A percentile compares a stretch with the other conserved stretches of the same genome.
These are phyloP conservation scores for Astrothelium macrocarpum DNA, from an alignment of 495 filamentous ascomycete genomes.

Conservation along the genomic window DNA sequence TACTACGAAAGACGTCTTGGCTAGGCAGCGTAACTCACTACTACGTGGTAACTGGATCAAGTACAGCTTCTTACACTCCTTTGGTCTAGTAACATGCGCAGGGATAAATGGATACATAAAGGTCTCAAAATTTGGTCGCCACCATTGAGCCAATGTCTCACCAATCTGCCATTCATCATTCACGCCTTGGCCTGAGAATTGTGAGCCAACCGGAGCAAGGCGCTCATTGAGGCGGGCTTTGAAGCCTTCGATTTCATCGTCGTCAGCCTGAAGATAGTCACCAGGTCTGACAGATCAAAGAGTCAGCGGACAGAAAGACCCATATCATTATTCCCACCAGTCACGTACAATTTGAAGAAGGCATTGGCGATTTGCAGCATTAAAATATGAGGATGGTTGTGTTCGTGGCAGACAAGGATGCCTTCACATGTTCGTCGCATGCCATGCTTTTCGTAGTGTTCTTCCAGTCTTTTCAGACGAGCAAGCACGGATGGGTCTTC, in stretches of 20 bases:
- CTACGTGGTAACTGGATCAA: slow-evolving; percentile 87
- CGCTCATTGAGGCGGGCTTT: slow-evolving; percentile 86
- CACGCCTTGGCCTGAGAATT: slow-evolving; percentile 77
- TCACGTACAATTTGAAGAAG: slow-evolving; percentile 84
- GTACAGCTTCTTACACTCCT: slow-evolving; percentile 99
- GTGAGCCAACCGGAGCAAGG: slow-evolving; percentile 78
- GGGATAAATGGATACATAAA: slow-evolving; percentile 99
- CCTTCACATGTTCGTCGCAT: slow-evolving; percentile 97
- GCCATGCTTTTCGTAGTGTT: slow-evolving; percentile 84
- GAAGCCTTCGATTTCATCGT: slow-evolving; percentile 88
- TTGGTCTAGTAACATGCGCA: slow-evolving; percentile 87
- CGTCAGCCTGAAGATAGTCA: slow-evolving; percentile 83
- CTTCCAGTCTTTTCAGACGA: slow-evolving; percentile 81
- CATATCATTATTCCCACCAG: not conserved
- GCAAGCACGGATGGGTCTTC: slow-evolving; percentile 93
- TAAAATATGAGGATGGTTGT: slow-evolving; percentile 94
- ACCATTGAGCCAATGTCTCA: slow-evolving; percentile 95
- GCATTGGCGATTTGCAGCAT: slow-evolving; percentile 99
- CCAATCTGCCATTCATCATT: slow-evolving; percentile 88
- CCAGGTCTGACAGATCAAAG: slow-evolving; percentile 51
- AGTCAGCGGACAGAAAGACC: slow-evolving; percentile 13
- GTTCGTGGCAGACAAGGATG: slow-evolving; percentile 93
- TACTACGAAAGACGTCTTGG: not conserved
- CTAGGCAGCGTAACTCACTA: slow-evolving; percentile 48
- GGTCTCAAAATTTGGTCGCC: slow-evolving; percentile 96